These are phyloP conservation scores for Didymella exigua DNA, from an alignment of 2,329 filamentous ascomycete species.

Conservation along the genomic window DNA sequence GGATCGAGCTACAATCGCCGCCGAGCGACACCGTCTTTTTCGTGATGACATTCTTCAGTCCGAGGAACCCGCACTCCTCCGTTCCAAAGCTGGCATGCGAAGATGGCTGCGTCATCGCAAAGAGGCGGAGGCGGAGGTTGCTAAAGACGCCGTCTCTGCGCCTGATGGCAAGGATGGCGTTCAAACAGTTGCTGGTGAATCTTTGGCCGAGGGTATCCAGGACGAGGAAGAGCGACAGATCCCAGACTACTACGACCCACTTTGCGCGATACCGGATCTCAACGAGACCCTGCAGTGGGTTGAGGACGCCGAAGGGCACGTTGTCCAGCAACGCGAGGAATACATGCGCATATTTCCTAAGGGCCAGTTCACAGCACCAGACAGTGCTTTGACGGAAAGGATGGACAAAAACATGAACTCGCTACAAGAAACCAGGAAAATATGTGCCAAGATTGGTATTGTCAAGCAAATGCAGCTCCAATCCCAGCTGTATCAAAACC, in stretches of 20 bases:
- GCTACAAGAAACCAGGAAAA: constrained; percentile 94
- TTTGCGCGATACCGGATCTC: constrained; percentile 85
- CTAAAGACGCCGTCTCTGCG: constrained; percentile 57
- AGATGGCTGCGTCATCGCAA: constrained; percentile 82
- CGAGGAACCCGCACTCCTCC: constrained; percentile 84
- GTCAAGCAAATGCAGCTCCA: constrained; percentile 99
- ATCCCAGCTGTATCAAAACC: constrained; percentile 96
- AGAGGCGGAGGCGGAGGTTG: constrained; percentile 57
- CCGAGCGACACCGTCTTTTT: constrained; percentile 85
- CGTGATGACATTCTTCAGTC: constrained; percentile 80
- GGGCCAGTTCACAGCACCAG: constrained; percentile 75
- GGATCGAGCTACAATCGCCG: constrained; percentile 83
- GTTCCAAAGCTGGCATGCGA: constrained; percentile 87
- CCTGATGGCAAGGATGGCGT: constrained; percentile 55
- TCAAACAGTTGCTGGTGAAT: constrained; percentile 66
- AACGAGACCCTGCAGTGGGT: constrained; percentile 80
- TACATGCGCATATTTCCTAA: constrained; percentile 77
- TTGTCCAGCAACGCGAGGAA: constrained; percentile 86
- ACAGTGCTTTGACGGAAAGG: constrained; percentile 74
- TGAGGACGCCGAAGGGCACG: constrained; percentile 85
- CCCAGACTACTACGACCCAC: constrained; percentile 91
- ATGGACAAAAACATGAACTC: constrained; percentile 91
- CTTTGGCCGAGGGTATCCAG: constrained; percentile 93
- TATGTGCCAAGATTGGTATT: constrained; percentile 94
- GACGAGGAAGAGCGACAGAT: constrained; percentile 77